Evolutionary conservation across 2,329 filamentous ascomycete species (phyloP).

Genomic region (Pezicula rhizophila): DNA sequence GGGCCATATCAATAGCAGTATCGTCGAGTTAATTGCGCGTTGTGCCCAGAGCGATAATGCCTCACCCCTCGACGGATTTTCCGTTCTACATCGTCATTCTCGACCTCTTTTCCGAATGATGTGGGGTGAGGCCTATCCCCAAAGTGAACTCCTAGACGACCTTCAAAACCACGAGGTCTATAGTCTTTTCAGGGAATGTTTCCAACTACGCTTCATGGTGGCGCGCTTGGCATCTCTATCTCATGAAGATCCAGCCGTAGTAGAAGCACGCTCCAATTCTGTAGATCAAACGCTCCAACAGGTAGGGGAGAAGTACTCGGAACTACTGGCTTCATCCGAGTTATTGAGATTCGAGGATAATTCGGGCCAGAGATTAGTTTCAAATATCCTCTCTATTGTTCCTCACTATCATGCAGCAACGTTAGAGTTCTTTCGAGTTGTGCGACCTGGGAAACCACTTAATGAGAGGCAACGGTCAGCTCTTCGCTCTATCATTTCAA

Average conservation of each 20-base stretch:
- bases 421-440: slow-evolving; percentile 24
- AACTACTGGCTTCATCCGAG: not conserved
- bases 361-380: slow-evolving; percentile 24
- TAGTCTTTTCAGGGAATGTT: slow-evolving; percentile 24
- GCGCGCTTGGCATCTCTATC: slow-evolving; percentile 23
- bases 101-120: slow-evolving; percentile 28
- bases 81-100: slow-evolving; percentile 28
- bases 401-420: slow-evolving; percentile 30
- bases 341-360: slow-evolving; percentile 11
- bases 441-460: slow-evolving; percentile 2
- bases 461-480: slow-evolving; percentile 2
- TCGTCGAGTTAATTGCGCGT: slow-evolving; percentile 11
- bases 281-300: not conserved
- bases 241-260: slow-evolving; percentile 13
- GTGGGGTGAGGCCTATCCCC: slow-evolving; percentile 30
- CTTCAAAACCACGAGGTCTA: slow-evolving; percentile 30
- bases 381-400: slow-evolving; percentile 30
- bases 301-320: not conserved
- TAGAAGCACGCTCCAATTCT: not conserved
- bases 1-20: slow-evolving; percentile 25
- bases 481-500: slow-evolving; percentile 23
- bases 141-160: slow-evolving; percentile 30
- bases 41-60: slow-evolving; percentile 7
- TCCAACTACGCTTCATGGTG: slow-evolving; percentile 28
- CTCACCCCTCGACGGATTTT: slow-evolving; percentile 14